Base-by-base conservation (phyloP, 78 protist genomes). In the Tieghemostelium lacteum region DNA sequence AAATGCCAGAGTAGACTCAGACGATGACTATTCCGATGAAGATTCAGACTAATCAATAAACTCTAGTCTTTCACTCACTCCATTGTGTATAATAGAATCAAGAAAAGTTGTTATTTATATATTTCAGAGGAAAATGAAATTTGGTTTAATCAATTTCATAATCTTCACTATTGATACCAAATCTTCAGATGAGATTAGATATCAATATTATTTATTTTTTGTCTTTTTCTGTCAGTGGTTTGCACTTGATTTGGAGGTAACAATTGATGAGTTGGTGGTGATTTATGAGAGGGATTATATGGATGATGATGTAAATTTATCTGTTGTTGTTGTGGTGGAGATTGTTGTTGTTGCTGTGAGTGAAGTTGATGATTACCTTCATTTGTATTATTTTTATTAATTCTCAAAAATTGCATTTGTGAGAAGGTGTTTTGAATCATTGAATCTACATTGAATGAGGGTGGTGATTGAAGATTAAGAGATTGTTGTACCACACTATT, bases 191-290 rank as follows among this genome's bases (percentile, higher is more conserved):
- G n/a, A n/a, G n/a, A n/a, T 45, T 45, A 45, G 52, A 45, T 45
- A 45, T 45, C 10, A 10, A 45, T 45, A 45, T 45, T 70, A 50
- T 70, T 50, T 37, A 83, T 83, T 45, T 83, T 83, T 69, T 83
- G 89, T 83, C 89, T 66, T 62, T 83, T 83, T 60, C 77, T 66
- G 0, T 42, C 54, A 20, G 66, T 73, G 37, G 28, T 65, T 7
- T 40, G 50, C 14, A 57, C 49, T 12, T 72, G 40, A n/a, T n/a
- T n/a, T n/a, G n/a, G n/a, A n/a, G n/a, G n/a, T n/a, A n/a, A n/a
- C n/a, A n/a, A n/a, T n/a, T n/a, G n/a, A n/a, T n/a, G n/a, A n/a
- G n/a, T n/a, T n/a, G n/a, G n/a, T n/a, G n/a, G n/a, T n/a, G n/a
- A n/a, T n/a, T n/a, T n/a, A n/a, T n/a, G n/a, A n/a, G n/a, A n/a